Evolutionary conservation across 768 basidiomycete genomes (phyloP).

Genomic region (Piloderma croceum): DNA sequence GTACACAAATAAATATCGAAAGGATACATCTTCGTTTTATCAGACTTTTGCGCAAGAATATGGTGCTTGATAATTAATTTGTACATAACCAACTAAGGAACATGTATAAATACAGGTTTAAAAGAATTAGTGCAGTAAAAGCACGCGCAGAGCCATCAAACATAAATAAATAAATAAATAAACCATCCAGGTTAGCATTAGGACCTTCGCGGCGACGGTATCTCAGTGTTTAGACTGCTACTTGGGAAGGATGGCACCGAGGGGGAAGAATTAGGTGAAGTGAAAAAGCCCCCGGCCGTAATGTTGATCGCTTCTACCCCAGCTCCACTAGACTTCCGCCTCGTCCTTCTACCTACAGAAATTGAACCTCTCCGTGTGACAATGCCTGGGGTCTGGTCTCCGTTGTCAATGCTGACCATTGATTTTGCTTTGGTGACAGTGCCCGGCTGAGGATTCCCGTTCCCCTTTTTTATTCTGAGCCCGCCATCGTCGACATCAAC

Average conservation of each 20-base stretch:
- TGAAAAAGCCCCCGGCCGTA: slow-evolving; percentile 76
- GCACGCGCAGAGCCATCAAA: too few relatives aligned
- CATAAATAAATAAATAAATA: too few relatives aligned
- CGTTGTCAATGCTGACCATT: slow-evolving; percentile 61
- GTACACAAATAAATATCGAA: too few relatives aligned
- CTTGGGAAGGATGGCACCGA: slow-evolving; percentile 20
- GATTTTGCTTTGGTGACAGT: slow-evolving; percentile 47
- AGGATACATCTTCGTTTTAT: too few relatives aligned
- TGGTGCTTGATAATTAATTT: too few relatives aligned
- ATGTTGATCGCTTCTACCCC: slow-evolving; percentile 73
- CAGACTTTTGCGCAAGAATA: too few relatives aligned
- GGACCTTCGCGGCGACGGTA: too few relatives aligned
- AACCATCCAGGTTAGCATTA: too few relatives aligned
- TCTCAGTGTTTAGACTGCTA: too few relatives aligned
- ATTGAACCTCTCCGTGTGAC: slow-evolving; percentile 50
- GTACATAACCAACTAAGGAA: too few relatives aligned
- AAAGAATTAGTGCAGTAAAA: too few relatives aligned
- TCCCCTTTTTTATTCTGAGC: slow-evolving; percentile 6
- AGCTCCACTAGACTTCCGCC: slow-evolving; percentile 57
- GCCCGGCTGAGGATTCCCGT: slow-evolving; percentile 20
- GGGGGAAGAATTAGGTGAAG: slow-evolving; percentile 39
- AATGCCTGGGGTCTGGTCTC: slow-evolving; percentile 24
- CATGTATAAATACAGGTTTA: too few relatives aligned
- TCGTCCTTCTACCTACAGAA: slow-evolving; percentile 56
- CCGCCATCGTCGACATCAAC: slow-evolving; percentile 21